Percentiles rank a stretch among this genome's conserved stretches.
These are phyloP conservation scores for Sordaria brevicollis DNA, from an alignment of 495 filamentous ascomycete genomes.

Conservation along the genomic window DNA sequence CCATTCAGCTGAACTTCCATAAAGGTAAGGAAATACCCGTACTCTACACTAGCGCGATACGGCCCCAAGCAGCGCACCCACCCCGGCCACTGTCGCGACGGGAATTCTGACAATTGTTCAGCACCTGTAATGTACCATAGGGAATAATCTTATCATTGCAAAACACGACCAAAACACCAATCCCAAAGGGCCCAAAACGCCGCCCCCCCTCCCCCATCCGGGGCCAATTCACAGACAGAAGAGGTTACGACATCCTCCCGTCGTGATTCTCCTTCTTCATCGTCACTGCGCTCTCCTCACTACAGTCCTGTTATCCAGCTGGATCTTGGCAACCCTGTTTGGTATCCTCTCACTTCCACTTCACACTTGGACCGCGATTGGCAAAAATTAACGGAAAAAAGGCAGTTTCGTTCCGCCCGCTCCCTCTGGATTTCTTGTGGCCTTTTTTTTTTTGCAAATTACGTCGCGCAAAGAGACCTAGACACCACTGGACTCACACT, in stretches of 20 bases:
- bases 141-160: not conserved
- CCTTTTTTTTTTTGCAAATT: too few relatives aligned
- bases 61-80: not conserved
- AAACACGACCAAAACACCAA: not conserved
- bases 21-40: not conserved
- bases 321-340: not conserved
- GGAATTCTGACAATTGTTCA: not conserved
- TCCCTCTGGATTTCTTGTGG: not conserved
- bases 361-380: too few relatives aligned
- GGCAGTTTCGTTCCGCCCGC: not conserved
- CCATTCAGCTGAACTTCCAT: not conserved
- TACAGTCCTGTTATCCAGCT: too few relatives aligned
- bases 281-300: not conserved
- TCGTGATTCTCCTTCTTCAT: not conserved
- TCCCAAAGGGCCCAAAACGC: not conserved
- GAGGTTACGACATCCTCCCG: not conserved
- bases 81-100: not conserved
- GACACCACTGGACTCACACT: too few relatives aligned
- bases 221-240: not conserved
- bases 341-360: too few relatives aligned
- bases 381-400: not conserved
- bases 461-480: not conserved
- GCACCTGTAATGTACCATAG: not conserved
- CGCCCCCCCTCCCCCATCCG: not conserved
- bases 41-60: not conserved